These are phyloP conservation scores for Favolaschia claudopus DNA, from an alignment of 768 basidiomycete genomes.

Conservation along the genomic window DNA sequence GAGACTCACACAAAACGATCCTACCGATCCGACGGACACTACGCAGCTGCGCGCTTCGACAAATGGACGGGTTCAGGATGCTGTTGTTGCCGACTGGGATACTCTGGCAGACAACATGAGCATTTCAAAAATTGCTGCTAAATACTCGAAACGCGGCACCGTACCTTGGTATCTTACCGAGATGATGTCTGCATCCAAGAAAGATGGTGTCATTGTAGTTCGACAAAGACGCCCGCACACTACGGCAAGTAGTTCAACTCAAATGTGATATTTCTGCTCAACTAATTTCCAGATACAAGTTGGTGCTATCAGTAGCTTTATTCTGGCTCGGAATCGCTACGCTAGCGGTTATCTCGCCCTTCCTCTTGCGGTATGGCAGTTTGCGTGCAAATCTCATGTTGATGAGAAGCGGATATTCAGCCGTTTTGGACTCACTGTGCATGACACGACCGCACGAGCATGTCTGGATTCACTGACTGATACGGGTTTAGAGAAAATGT, in stretches of 20 bases:
- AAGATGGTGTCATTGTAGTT: slow-evolving; percentile 20
- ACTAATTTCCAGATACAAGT: slow-evolving; percentile 26
- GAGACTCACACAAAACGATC: background rate
- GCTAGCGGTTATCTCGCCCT: slow-evolving; percentile 31
- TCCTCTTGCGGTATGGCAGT: slow-evolving; percentile 29
- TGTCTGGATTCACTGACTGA: slow-evolving; percentile 27
- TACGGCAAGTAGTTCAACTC: slow-evolving; percentile 15
- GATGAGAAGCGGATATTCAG: slow-evolving; percentile 31
- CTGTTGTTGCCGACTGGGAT: slow-evolving; percentile 19
- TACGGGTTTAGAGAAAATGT: slow-evolving; percentile 14
- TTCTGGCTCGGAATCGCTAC: slow-evolving; percentile 24
- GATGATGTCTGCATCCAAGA: slow-evolving; percentile 26
- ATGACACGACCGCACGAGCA: slow-evolving; percentile 25
- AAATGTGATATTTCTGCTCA: too few species aligned
- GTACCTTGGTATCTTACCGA: slow-evolving; percentile 28
- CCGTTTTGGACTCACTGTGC: slow-evolving; percentile 29
- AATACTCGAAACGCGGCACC: slow-evolving; percentile 17
- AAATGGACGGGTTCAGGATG: background rate
- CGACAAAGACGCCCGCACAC: slow-evolving; percentile 26
- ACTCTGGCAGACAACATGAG: slow-evolving; percentile 21
- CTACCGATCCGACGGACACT: background rate
- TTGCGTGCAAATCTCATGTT: slow-evolving; percentile 30
- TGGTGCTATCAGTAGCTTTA: slow-evolving; percentile 28
- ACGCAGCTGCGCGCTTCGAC: background rate
- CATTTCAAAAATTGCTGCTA: slow-evolving; percentile 10